These are phyloP conservation scores for Fusarium pseudonygamai DNA, from an alignment of 2,329 filamentous ascomycete genomes.

Conservation along the genomic window DNA sequence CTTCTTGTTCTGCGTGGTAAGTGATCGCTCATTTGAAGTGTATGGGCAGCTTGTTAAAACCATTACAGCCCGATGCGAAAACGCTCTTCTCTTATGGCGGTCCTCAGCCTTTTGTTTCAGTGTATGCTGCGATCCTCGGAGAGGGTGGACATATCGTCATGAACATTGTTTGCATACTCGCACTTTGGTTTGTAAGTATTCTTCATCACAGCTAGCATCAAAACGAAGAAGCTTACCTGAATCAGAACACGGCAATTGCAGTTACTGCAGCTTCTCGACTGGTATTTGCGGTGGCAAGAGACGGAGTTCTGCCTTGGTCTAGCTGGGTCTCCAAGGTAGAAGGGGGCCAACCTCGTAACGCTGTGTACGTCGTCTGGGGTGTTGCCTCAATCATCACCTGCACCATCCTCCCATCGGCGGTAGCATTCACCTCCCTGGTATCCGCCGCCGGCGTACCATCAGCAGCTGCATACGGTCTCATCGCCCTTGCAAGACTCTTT, in stretches of 20 bases:
- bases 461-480: not conserved
- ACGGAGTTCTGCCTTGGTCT: not conserved
- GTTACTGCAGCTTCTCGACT: not conserved
- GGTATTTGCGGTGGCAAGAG: not conserved
- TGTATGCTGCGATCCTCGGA: not conserved
- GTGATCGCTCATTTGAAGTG: fast-evolving
- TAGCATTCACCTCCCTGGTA: not conserved
- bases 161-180: not conserved
- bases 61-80: not conserved
- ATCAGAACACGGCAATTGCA: not conserved
- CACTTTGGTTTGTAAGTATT: not conserved
- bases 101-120: not conserved
- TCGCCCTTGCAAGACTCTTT: not conserved
- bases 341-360: not conserved
- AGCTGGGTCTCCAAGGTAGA: not conserved
- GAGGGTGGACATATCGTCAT: not conserved
- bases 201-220: no score
- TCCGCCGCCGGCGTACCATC: not conserved
- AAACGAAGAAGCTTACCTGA: no score
- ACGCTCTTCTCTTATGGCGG: not conserved
- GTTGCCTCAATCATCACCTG: not conserved
- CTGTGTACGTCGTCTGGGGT: not conserved
- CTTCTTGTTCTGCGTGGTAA: constrained; percentile 5
- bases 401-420: not conserved
- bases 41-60: not conserved